Evolutionary conservation across 2,329 filamentous ascomycete genomes (phyloP), one percentile per base, ranked within the genome.

Genomic region (Neobulgaria alba): DNA sequence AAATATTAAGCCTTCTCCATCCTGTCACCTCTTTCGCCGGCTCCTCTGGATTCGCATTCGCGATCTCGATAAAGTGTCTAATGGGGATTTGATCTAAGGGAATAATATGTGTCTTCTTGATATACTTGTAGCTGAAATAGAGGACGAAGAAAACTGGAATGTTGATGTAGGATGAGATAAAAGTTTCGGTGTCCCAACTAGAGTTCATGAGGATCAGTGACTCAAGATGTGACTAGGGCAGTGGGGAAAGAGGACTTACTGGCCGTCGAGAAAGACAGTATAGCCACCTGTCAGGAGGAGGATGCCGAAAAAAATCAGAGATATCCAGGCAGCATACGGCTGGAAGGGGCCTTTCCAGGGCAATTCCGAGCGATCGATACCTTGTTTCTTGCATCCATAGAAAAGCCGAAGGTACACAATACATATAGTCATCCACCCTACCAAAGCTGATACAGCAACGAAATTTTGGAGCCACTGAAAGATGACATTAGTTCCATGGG

Each of bases 401-500:
- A 71, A 64, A 35, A 82, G 56, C 3, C 77, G 68, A 21, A 77
- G 72, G 47, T 80, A 75, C 45, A 79, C 79, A 31, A 72, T 44
- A 23, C 75, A 56, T 43, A 81, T 77, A 0, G 69, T 63, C 0
- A 69, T 72, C 79, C 79, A 84, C 2, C 74, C 77, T 9, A 84
- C 67, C 26, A 84, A 55, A 2, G 80, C 75, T 5, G 77, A 77
- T 3, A 76, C 76, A 0, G 77, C 70, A 1, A 77, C 80, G 32
- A 84, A 57, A 39, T 75, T 65, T n/a, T 82, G 69, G 5, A 83
- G 63, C 77, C 78, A 84, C 56, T 67, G 77, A 50, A 84, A 84
- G 2, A 79, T 78, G 0, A 69, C 75, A 46, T 79, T 61, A 0
- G 53, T 73, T 49, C 70, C 72, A 29, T 71, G 77, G 2, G 49